Conservation (phyloP, 2,329 filamentous ascomycete genomes). For the Hymenoscyphus salicellus region DNA sequence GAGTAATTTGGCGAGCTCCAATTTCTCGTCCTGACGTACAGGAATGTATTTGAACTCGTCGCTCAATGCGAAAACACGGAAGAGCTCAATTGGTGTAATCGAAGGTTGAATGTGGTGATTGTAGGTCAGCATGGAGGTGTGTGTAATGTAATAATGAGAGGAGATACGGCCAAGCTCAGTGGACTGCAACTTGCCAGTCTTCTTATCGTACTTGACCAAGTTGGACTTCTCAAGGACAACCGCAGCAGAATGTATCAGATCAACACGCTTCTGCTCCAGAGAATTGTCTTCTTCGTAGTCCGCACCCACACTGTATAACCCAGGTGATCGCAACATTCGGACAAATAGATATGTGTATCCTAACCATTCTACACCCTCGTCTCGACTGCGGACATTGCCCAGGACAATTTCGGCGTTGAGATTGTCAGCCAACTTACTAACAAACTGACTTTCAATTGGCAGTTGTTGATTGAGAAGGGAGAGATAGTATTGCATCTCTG, state of each 20-base stretch:
- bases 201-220: constrained; percentile 93
- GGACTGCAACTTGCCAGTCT: constrained; percentile 79
- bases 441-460: constrained; percentile 94
- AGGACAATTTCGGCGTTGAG: constrained; percentile 95
- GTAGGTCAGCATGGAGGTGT: constrained; percentile 95
- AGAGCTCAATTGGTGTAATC: constrained; percentile 90
- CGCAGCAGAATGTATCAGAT: constrained; percentile 91
- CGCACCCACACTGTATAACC: constrained; percentile 89
- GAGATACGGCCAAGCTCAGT: constrained; percentile 94
- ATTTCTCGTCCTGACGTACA: constrained; percentile 93
- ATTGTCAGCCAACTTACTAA: constrained; percentile 90
- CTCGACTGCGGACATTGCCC: constrained; percentile 84
- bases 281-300: constrained; percentile 93
- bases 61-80: constrained; percentile 92
- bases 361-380: constrained; percentile 98
- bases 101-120: constrained; percentile 92
- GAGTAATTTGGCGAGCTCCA: constrained; percentile 89
- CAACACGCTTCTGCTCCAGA: constrained; percentile 94
- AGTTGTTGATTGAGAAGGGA: constrained; percentile 95
- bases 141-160: constrained; percentile 97
- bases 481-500: constrained; percentile 94
- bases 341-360: constrained; percentile 98
- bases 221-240: constrained; percentile 81
- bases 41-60: constrained; percentile 99
- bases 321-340: constrained; percentile 92